Evolutionary conservation across 805 yeast genomes (phyloP), one percentile per base, ranked within the genome.

Genomic region (Candida odintsovae): DNA sequence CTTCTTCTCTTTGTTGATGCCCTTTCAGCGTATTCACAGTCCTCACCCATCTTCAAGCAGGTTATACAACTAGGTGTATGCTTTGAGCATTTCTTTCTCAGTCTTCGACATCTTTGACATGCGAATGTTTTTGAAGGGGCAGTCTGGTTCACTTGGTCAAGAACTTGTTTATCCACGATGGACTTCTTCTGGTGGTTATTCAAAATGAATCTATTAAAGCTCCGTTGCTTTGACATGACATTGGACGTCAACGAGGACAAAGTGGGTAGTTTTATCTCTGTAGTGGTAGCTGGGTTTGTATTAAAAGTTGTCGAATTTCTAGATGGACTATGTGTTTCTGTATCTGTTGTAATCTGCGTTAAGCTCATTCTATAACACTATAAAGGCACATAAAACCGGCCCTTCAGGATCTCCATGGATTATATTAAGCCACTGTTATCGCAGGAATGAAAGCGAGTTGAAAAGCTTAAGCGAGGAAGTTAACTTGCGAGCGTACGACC

Each of bases 1-100:
- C 31, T 39, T 21, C 23, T 43, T 40, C 48, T 47, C 18, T 36
- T 39, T 2, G 29, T 29, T 4, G 42, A 40, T 5, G 35, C 38
- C 31, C 56, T 54, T 19, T 60, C 63, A 13, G 56, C 50, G 28
- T 61, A 62, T 22, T 52, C 50, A 44, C 66, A 62, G 15, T 57
- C 57, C 19, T 57, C 58, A 18, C 71, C 69, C 44, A 76, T 72
- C 50, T 71, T 71, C 44, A 72, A 63, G 54, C 80, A 75, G 42
- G 76, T 75, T 33, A 68, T 64, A 58, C 80, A 75, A 16, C 26
- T 42, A 15, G 49, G 49, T 21, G 19, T 28, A 19, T 46, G 49
- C 21, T 46, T 46, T 4, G 49, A 46, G 26, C 49, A 46, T n/a
- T 46, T 46, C 41, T 46, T 46, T 31, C 49, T 40, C 18, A 46